Evolutionary conservation across 805 yeast genomes (phyloP).

Genomic region (Priceomyces haplophilus): DNA sequence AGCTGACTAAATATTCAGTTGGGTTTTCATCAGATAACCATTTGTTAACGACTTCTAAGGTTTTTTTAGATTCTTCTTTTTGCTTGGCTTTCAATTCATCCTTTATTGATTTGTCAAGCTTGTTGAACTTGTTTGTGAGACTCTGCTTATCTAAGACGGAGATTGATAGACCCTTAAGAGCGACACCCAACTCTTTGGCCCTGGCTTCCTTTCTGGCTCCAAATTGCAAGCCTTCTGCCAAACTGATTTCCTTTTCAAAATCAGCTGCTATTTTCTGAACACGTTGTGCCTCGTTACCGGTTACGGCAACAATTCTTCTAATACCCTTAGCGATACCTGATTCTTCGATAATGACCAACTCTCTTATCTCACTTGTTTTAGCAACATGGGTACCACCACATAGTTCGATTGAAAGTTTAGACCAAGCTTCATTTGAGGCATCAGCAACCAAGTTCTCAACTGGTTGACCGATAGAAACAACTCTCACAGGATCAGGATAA

Average conservation of each 20-base stretch:
- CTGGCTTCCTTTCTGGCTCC: slow-evolving; percentile 77
- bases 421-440: slow-evolving; percentile 77
- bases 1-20: slow-evolving; percentile 61
- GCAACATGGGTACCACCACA: slow-evolving; percentile 99
- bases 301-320: slow-evolving; percentile 95
- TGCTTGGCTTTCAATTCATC: slow-evolving; percentile 86
- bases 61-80: slow-evolving; percentile 80
- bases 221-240: slow-evolving; percentile 61
- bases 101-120: slow-evolving; percentile 80
- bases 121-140: slow-evolving; percentile 69
- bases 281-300: slow-evolving; percentile 86
- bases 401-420: slow-evolving; percentile 79
- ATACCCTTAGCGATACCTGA: slow-evolving; percentile 98
- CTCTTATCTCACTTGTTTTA: slow-evolving; percentile 90
- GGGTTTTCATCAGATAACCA: slow-evolving; percentile 57
- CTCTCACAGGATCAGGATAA: slow-evolving; percentile 98
- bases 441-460: slow-evolving; percentile 73
- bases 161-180: slow-evolving; percentile 75
- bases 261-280: slow-evolving; percentile 83
- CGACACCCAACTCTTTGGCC: slow-evolving; percentile 81
- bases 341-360: slow-evolving; percentile 86
- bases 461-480: slow-evolving; percentile 90
- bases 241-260: slow-evolving; percentile 58
- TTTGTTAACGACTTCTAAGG: slow-evolving; percentile 69
- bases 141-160: slow-evolving; percentile 77